These are phyloP conservation scores for Lactuca saligna DNA, from an alignment of 129 eudicot genomes.

Conservation along the genomic window DNA sequence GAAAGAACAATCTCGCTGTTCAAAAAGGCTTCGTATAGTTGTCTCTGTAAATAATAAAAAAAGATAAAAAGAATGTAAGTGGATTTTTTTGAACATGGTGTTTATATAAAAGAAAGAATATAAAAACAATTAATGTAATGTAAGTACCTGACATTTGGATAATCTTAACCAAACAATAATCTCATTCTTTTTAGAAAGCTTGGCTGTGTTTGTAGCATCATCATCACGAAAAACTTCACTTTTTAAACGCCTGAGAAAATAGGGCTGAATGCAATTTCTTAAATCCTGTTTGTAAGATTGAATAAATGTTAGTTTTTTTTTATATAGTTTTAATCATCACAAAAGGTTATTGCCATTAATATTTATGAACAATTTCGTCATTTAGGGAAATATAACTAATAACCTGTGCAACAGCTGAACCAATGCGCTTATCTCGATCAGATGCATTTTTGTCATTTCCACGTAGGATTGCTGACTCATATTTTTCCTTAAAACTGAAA, in stretches of 20 bases:
- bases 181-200: conserved; percentile 91
- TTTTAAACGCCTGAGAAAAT: conserved; percentile 86
- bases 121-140: not conserved
- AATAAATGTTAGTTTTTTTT: not conserved
- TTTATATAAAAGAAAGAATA: not conserved
- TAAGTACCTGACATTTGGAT: conserved; percentile 70
- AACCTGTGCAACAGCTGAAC: conserved; percentile 97
- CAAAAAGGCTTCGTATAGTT: conserved; percentile 88
- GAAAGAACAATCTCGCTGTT: conserved; percentile 93
- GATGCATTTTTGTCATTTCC: conserved; percentile 94
- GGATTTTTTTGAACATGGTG: not conserved
- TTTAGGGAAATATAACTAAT: conserved; percentile 6
- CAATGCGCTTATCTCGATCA: conserved; percentile 85
- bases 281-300: conserved; percentile 54
- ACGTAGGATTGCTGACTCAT: conserved; percentile 68
- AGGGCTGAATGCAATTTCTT: conserved; percentile 90
- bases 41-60: conserved; percentile 56
- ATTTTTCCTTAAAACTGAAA: conserved; percentile 72
- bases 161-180: conserved; percentile 82
- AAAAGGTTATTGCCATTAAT: not conserved
- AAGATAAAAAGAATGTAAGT: conserved; percentile 7
- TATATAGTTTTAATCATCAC: not conserved
- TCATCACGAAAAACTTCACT: conserved; percentile 76
- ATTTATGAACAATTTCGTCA: not conserved
- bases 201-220: conserved; percentile 40